Evolutionary conservation across 139 green algal genomes (phyloP).

Genomic region (Closterium sp.): DNA sequence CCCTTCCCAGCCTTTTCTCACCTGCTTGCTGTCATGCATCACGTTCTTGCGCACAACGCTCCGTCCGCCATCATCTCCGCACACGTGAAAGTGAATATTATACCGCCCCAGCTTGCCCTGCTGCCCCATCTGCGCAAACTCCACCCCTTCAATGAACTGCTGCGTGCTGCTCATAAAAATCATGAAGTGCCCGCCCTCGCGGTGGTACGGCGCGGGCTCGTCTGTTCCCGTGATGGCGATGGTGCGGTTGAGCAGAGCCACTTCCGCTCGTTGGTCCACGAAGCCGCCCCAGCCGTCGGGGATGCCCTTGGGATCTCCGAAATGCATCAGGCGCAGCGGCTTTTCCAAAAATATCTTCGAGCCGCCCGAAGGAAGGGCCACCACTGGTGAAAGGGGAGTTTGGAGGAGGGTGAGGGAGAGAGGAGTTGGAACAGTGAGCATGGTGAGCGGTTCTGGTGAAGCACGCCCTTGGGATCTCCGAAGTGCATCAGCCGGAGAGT

Average conservation of each 20-base stretch:
- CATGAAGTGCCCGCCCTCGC: slow-evolving; percentile 36
- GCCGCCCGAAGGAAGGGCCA: not conserved
- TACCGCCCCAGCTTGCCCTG: slow-evolving; percentile 46
- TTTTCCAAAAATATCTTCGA: not conserved
- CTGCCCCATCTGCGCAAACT: slow-evolving; percentile 44
- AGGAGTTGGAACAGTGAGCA: too few species aligned
- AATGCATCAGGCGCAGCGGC: slow-evolving; percentile 1
- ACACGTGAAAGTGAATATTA: slow-evolving; percentile 55
- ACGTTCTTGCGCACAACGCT: slow-evolving; percentile 21
- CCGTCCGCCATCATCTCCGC: slow-evolving; percentile 15
- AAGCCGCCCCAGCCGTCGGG: not conserved
- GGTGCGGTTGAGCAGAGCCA: not conserved
- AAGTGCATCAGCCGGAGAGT: not conserved
- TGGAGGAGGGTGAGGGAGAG: too few species aligned
- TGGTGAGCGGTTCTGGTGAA: too few species aligned
- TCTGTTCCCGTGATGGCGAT: slow-evolving; percentile 3
- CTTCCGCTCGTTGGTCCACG: not conserved
- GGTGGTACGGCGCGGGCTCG: not conserved
- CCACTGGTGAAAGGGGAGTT: too few species aligned
- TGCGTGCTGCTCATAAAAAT: slow-evolving; percentile 16
- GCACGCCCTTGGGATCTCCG: not conserved
- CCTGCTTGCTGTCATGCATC: slow-evolving; percentile 51
- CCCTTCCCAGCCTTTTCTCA: not conserved
- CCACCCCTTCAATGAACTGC: slow-evolving; percentile 35
- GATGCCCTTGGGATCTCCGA: not conserved